Conservation (phyloP, 2,329 filamentous ascomycete species). For the Thelonectria discophora region DNA sequence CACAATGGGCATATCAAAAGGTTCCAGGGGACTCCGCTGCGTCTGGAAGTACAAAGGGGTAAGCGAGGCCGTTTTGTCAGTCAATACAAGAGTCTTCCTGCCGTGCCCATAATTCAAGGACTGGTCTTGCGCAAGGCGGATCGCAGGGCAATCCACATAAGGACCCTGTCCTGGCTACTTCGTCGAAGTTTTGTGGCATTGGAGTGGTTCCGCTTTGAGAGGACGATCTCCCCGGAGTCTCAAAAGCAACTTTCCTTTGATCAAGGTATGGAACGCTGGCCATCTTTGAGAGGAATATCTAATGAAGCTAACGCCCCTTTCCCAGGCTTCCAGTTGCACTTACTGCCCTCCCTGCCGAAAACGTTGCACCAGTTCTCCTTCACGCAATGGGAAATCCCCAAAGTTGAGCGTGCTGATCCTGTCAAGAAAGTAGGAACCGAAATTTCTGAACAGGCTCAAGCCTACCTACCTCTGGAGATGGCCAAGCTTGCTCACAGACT, state of each 20-base stretch:
- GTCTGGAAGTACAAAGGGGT: slow-evolving; percentile 14
- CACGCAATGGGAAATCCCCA: slow-evolving; percentile 25
- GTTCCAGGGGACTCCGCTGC: slow-evolving; percentile 26
- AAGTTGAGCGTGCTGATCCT: slow-evolving; percentile 10
- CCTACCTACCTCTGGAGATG: slow-evolving; percentile 25
- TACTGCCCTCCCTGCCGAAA: slow-evolving; percentile 27
- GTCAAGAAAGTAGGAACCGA: slow-evolving; percentile 6
- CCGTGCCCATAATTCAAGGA: slow-evolving; percentile 29
- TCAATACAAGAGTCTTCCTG: slow-evolving; percentile 20
- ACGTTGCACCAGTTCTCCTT: slow-evolving; percentile 28
- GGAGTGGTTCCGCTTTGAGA: slow-evolving; percentile 30
- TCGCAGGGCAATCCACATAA: slow-evolving; percentile 24
- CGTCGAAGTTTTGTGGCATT: slow-evolving; percentile 26
- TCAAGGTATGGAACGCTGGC: slow-evolving; percentile 18
- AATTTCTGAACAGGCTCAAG: slow-evolving; percentile 18
- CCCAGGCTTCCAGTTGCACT: slow-evolving; percentile 22
- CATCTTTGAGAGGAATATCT: slow-evolving; percentile 17
- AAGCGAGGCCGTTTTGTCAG: slow-evolving; percentile 19
- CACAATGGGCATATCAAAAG: slow-evolving; percentile 18
- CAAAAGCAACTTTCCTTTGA: slow-evolving; percentile 21
- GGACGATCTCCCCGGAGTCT: slow-evolving; percentile 17
- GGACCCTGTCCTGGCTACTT: slow-evolving; percentile 25
- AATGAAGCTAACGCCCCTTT: slow-evolving; percentile 20
- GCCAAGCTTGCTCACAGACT: slow-evolving; percentile 26
- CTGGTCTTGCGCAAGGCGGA: slow-evolving; percentile 29